Base-by-base conservation (phyloP, 2,329 filamentous ascomycete genomes). In the Oidium heveae region DNA sequence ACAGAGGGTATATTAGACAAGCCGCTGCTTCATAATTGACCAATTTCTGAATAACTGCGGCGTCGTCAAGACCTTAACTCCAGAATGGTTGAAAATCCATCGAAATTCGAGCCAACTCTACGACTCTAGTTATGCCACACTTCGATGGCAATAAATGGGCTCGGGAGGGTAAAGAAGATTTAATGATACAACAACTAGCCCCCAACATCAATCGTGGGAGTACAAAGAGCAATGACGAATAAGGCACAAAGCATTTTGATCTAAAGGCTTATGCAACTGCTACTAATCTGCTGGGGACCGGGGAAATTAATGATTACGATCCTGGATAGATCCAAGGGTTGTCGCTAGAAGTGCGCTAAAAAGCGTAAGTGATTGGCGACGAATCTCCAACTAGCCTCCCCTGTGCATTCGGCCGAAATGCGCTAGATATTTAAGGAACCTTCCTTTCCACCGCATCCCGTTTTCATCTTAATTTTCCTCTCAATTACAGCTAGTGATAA, bases 11-110 rank as follows among this genome's bases (percentile, higher is more conserved):
- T 34, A 36, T 39, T 28, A 41, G 34, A 22, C 20, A 37, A 52
- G 50, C 53, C 47, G 51, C 51, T 47, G 41, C 41, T 39, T 39
- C 56, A 56, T 57, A 47, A 57, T 56, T 56, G 55, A 56, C 55
- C 37, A 53, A 20, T 55, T 46, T 18, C 51, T 43, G 18, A 47
- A 36, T 13, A 37, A 49, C 47, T 53, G 52, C 56, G 55, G 56
- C 54, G 55, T 58, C 50, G 56, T 52, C 34, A 34, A 56, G 57
- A 54, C 52, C 24, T 15, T 36, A 37, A n/a, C 49, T 22, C 47
- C 33, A 33, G 47, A 12, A 13, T 28, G 24, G 24, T 1, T 50
- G 28, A 6, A 52, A 34, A 52, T 52, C 49, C 49, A 52, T 52
- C 36, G 49, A 52, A 52, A n/a, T 16, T 52, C 32, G 12, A 22